These are phyloP conservation scores for Hevea brasiliensis DNA, from an alignment of 345 rosid species.

Conservation along the genomic window DNA sequence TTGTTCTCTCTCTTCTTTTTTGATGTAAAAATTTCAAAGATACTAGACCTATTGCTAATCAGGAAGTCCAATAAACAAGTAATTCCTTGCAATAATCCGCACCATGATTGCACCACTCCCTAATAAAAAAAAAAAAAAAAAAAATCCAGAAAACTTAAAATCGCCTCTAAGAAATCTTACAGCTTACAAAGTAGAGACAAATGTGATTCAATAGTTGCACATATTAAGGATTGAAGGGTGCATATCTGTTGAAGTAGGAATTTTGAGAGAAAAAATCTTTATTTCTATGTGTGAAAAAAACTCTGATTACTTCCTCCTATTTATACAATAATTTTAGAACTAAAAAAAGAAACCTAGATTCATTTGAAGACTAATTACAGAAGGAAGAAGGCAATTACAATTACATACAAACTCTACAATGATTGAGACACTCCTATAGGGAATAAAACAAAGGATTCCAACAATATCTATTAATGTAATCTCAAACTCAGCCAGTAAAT, in stretches of 20 bases:
- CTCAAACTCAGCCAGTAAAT: background rate
- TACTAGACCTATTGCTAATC: background rate
- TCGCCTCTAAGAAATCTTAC: background rate
- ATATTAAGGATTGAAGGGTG: background rate
- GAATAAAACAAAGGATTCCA: too few species aligned
- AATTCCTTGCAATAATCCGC: background rate
- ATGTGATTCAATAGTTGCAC: background rate
- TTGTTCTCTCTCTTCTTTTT: background rate
- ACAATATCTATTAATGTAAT: background rate
- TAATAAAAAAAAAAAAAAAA: background rate
- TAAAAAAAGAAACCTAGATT: too few species aligned
- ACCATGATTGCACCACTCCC: background rate
- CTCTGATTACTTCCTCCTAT: too few species aligned
- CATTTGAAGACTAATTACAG: too few species aligned
- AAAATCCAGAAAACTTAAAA: background rate
- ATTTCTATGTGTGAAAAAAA: too few species aligned
- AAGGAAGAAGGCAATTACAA: too few species aligned
- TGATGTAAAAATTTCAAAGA: background rate
- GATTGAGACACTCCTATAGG: too few species aligned
- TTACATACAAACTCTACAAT: too few species aligned
- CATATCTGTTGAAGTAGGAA: too few species aligned
- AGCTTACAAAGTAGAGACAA: background rate
- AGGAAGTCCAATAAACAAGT: background rate
- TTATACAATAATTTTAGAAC: too few species aligned
- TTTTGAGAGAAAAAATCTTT: too few species aligned